Conservation (phyloP, 2,329 filamentous ascomycete species). For the Diaporthe citriasiana region DNA sequence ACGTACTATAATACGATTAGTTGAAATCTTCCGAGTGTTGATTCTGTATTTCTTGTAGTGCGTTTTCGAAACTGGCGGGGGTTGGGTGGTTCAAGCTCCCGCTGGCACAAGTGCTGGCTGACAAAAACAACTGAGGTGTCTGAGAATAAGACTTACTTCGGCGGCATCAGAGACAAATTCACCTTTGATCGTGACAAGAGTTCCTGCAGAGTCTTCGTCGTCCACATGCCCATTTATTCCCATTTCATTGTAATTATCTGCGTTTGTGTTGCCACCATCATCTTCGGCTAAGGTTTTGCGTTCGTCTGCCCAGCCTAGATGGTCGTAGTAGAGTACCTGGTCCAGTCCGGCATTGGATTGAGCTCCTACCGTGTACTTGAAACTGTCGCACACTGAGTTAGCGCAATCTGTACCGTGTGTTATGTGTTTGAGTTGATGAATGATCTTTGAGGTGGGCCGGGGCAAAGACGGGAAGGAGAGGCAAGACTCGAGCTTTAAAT, state of each 20-base stretch:
- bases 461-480: no score
- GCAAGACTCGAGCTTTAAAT: no score
- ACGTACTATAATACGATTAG: not conserved
- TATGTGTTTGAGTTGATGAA: no score
- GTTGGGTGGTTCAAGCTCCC: no score
- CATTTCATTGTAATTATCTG: not conserved
- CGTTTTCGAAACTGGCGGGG: no score
- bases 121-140: no score
- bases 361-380: constrained; percentile 28
- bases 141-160: no score
- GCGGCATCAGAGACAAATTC: constrained; percentile 39
- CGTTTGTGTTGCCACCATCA: constrained; percentile 9
- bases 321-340: constrained; percentile 30
- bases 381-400: not conserved
- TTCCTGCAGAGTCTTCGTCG: constrained; percentile 2
- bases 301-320: constrained; percentile 7
- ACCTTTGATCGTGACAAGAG: constrained; percentile 32
- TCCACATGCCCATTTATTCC: not conserved
- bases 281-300: constrained; percentile 18
- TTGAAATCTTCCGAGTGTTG: no score
- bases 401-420: no score
- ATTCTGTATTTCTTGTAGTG: no score
- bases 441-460: no score
- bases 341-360: constrained; percentile 14
- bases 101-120: no score